Evolutionary conservation across 2,329 filamentous ascomycete species (phyloP).

Genomic region (Penicillium digitatum): DNA sequence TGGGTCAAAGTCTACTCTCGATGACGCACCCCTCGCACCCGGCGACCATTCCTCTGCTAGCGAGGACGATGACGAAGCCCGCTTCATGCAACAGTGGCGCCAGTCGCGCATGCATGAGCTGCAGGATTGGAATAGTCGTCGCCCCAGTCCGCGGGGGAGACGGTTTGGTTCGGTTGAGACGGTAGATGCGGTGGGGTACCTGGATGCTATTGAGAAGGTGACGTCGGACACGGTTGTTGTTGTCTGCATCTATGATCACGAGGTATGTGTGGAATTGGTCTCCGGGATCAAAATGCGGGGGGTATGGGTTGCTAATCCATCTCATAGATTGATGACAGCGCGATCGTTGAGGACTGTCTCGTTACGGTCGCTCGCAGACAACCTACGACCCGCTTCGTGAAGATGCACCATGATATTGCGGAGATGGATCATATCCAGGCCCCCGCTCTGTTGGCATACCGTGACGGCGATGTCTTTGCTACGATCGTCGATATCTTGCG

Average conservation of each 20-base stretch:
- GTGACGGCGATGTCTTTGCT: conserved; percentile 82
- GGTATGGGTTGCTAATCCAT: background rate
- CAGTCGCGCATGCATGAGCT: conserved; percentile 75
- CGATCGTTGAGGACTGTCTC: conserved; percentile 74
- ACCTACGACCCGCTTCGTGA: conserved; percentile 76
- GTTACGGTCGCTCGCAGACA: conserved; percentile 68
- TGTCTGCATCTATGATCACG: conserved; percentile 86
- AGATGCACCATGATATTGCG: conserved; percentile 84
- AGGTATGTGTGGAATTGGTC: conserved; percentile 54
- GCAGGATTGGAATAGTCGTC: conserved; percentile 61
- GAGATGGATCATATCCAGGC: conserved; percentile 89
- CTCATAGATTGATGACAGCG: conserved; percentile 69
- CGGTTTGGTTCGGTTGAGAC: conserved; percentile 74
- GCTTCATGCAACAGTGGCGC: conserved; percentile 81
- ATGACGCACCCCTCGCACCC: conserved; percentile 17
- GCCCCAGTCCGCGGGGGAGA: conserved; percentile 71
- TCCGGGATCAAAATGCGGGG: background rate
- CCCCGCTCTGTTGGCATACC: conserved; percentile 84
- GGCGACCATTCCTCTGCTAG: conserved; percentile 32
- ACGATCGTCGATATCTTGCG: conserved; percentile 83
- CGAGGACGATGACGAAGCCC: conserved; percentile 67
- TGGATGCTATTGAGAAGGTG: conserved; percentile 95
- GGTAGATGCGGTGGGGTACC: conserved; percentile 85
- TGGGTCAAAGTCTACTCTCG: conserved; percentile 25
- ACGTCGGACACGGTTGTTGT: conserved; percentile 76